Conservation (phyloP, 495 filamentous ascomycete genomes). For the Podospora appendiculata region DNA sequence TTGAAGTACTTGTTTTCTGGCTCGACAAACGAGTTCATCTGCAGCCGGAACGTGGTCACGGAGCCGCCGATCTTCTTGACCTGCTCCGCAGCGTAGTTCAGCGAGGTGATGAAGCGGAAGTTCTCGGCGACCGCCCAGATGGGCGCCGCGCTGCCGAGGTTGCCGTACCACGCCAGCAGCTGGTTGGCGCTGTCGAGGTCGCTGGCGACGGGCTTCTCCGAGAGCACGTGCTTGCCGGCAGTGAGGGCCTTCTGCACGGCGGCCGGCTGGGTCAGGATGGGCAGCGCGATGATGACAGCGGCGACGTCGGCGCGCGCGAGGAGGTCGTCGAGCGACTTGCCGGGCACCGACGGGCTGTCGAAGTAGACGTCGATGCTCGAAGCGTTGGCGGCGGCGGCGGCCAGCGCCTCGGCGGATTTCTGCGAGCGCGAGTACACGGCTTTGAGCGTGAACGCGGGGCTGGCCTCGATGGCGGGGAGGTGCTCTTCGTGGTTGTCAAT, state of each 20-base stretch:
- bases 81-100: conserved; percentile 46
- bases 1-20: conserved; percentile 39
- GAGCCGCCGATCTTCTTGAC: conserved; percentile 56
- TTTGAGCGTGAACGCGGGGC: conserved; percentile 38
- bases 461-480: conserved; percentile 44
- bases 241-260: conserved; percentile 50
- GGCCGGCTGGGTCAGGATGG: conserved; percentile 51
- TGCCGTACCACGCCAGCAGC: conserved; percentile 54
- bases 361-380: conserved; percentile 42
- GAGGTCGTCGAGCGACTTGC: conserved; percentile 48
- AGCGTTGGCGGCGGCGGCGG: conserved; percentile 19
- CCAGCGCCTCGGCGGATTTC: conserved; percentile 28
- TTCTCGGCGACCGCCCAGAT: conserved; percentile 72
- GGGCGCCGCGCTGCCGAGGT: conserved; percentile 28
- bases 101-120: conserved; percentile 55
- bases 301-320: conserved; percentile 56
- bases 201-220: conserved; percentile 72
- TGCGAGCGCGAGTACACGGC: conserved; percentile 56
- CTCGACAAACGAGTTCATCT: conserved; percentile 46
- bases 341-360: conserved; percentile 44
- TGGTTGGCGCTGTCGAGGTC: conserved; percentile 51
- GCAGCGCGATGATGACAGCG: conserved; percentile 63
- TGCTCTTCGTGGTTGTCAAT: conserved; percentile 21
- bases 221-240: conserved; percentile 72
- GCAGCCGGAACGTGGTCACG: conserved; percentile 56